These are phyloP conservation scores for Amanita brunnescens DNA, from an alignment of 768 basidiomycete species.

Conservation along the genomic window DNA sequence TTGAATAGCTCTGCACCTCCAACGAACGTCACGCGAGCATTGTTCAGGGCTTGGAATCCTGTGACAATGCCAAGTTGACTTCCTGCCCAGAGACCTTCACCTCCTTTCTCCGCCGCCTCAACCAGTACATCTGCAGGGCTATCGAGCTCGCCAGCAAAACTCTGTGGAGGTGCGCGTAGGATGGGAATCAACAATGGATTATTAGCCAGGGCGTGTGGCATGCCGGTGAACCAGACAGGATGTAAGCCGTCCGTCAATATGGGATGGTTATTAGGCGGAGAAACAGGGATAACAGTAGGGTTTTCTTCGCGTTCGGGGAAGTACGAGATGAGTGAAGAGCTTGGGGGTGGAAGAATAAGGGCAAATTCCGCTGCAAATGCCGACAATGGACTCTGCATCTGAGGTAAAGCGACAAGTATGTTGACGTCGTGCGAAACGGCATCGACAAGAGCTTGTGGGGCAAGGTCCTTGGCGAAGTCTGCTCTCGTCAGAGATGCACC, in stretches of 20 bases:
- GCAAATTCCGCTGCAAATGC: constrained; percentile 89
- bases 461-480: constrained; percentile 70
- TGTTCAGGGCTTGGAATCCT: constrained; percentile 80
- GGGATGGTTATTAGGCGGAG: constrained; percentile 32
- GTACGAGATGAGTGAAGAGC: constrained; percentile 78
- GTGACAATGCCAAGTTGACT: constrained; percentile 68
- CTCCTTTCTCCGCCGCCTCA: constrained; percentile 64
- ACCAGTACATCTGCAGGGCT: constrained; percentile 55
- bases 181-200: constrained; percentile 82
- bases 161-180: constrained; percentile 64
- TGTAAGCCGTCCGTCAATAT: constrained; percentile 39
- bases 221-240: constrained; percentile 73
- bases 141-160: constrained; percentile 67
- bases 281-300: constrained; percentile 56
- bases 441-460: constrained; percentile 70
- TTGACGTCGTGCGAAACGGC: constrained; percentile 69
- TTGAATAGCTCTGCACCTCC: constrained; percentile 78
- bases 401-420: constrained; percentile 73
- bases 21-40: constrained; percentile 70
- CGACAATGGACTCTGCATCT: constrained; percentile 64
- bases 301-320: constrained; percentile 69
- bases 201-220: constrained; percentile 52
- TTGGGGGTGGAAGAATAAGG: constrained; percentile 78
- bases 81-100: constrained; percentile 82
- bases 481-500: not conserved